phyloP scores from a whole-genome alignment of 352 stramenopile species.

The Phytophthora idaei region DNA sequence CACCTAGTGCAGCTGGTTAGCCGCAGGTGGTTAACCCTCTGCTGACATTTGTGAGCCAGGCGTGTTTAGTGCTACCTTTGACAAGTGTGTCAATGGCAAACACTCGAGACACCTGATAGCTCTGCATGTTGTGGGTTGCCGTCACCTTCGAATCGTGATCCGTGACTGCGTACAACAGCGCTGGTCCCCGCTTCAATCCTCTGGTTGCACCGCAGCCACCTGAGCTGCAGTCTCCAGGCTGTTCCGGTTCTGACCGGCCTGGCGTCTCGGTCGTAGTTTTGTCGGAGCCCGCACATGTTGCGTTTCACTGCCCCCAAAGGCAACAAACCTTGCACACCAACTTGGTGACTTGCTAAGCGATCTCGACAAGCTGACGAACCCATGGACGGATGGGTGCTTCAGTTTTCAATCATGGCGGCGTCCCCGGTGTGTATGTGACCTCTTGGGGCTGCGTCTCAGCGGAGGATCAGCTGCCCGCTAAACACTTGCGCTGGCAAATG shows the following conservation, averaged over 20 bases:
- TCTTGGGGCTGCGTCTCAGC: constrained; percentile 1
- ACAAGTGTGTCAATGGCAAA: background rate
- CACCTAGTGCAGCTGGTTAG: no score
- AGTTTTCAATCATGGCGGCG: constrained; percentile 6
- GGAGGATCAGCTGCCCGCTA: constrained; percentile 16
- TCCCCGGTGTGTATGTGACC: constrained; percentile 1
- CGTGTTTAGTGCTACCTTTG: background rate
- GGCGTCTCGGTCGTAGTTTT: constrained; percentile 30
- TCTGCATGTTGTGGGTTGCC: no score
- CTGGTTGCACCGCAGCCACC: background rate
- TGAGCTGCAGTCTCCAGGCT: background rate
- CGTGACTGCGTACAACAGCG: no score
- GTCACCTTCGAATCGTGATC: no score
- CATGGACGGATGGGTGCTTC: constrained; percentile 7
- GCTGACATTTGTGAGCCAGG: no score
- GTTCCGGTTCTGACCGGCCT: constrained; percentile 29
- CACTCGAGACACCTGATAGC: no score
- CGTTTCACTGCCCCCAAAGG: constrained; percentile 24
- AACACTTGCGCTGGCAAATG: constrained; percentile 17
- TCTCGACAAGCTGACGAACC: constrained; percentile 17
- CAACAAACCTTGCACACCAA: constrained; percentile 19
- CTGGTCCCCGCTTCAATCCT: no score
- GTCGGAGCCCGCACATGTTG: constrained; percentile 30
- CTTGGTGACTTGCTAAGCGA: constrained; percentile 10
- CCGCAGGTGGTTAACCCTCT: no score